These are phyloP conservation scores for Vitis hybrid DNA, from an alignment of 177 flowering plant genomes.

Conservation along the genomic window DNA sequence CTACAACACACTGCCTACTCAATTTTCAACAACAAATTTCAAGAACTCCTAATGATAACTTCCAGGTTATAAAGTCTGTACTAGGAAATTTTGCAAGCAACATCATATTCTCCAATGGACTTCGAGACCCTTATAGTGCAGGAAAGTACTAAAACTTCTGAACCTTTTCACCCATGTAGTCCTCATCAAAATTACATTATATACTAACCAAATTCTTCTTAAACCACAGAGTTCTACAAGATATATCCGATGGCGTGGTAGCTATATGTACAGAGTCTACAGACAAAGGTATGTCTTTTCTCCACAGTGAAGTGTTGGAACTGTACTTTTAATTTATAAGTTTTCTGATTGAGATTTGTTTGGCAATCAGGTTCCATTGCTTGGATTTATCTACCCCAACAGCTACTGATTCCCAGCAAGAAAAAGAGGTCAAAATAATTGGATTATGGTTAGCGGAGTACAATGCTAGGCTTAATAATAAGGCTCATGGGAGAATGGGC, in stretches of 20 bases:
- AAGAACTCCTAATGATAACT: too few relatives aligned
- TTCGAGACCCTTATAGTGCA: conserved; percentile 19
- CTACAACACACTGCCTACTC: too few relatives aligned
- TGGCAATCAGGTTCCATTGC: conserved; percentile 24
- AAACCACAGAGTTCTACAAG: conserved; percentile 31
- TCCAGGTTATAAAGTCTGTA: too few relatives aligned
- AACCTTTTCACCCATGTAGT: not conserved
- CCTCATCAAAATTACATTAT: too few relatives aligned
- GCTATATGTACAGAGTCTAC: conserved; percentile 21
- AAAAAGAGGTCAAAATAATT: conserved; percentile 12
- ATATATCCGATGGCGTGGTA: conserved; percentile 34
- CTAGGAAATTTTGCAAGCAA: too few relatives aligned
- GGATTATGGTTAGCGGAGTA: conserved; percentile 15
- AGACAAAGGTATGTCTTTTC: conserved; percentile 18
- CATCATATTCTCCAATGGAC: too few relatives aligned
- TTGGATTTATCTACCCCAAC: conserved; percentile 8
- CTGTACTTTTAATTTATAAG: too few relatives aligned
- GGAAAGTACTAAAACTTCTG: conserved; percentile 2
- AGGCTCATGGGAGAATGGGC: too few relatives aligned
- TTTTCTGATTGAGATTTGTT: too few relatives aligned
- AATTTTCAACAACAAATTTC: too few relatives aligned
- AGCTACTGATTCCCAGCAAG: conserved; percentile 6
- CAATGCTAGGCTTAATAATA: not conserved
- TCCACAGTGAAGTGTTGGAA: too few relatives aligned
- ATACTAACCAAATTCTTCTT: not conserved